Evolutionary conservation across 805 yeast genomes (phyloP), one percentile per base, ranked within the genome.

Genomic region (Candida nemodendra): DNA sequence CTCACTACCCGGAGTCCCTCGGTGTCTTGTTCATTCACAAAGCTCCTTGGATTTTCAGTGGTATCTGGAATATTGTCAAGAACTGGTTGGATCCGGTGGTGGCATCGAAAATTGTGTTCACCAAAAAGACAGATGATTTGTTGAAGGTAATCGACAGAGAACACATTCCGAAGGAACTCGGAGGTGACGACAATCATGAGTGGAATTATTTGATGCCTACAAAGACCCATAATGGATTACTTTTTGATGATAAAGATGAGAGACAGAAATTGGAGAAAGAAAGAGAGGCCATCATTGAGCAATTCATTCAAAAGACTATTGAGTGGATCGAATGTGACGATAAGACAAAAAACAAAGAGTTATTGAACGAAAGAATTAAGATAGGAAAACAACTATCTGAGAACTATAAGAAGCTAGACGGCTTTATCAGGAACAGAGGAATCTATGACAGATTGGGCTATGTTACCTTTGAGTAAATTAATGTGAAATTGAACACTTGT

Each of bases 21-120:
- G 96, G 96, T 13, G 77, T 76, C 39, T 67, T 93, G 36, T 74
- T 88, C 49, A 84, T 93, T 44, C 95, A 88, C 66, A 84, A 85
- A 53, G 97, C 99, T 0, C 99, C 99, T 18, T 89, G 97, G 98
- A 78, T 93, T 38, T 93, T 93, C 67, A 79, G 85, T 35, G 91
- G 96, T 17, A 86, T 91, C 42, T 93, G 99, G 98, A 84, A 81
- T 50, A 78, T 91, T 50, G 79, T 93, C 53, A 88, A 87, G 62
- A 81, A 82, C 52, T 91, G 97, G 98, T 70, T 91, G 40, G 98
- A 93, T 59, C 98, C 98, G 3, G 96, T 87, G 17, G 97, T 91
- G 38, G 95, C 96, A 0, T 73, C 91, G 18, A 91, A 91, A 64
- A 87, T 93, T 52, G 76, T 78, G 30, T 93, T 91, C 65, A 85